Evolutionary conservation across 768 basidiomycete genomes (phyloP).

Genomic region (Mycena floridula): DNA sequence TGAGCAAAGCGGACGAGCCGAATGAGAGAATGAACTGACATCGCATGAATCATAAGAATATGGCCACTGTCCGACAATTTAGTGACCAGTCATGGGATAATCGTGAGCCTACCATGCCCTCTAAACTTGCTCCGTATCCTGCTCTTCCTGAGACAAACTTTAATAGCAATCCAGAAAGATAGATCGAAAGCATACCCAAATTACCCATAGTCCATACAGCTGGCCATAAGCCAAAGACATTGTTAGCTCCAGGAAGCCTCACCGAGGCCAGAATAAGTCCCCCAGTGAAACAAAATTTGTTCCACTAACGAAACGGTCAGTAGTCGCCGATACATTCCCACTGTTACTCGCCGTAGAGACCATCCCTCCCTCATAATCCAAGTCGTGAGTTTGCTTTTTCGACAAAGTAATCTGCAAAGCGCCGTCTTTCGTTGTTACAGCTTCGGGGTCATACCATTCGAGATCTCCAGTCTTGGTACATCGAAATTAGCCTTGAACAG

Average conservation of each 20-base stretch:
- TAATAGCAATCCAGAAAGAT: not conserved
- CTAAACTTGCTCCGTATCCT: conserved; percentile 49
- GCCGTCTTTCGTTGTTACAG: conserved; percentile 63
- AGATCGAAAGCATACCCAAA: conserved; percentile 10
- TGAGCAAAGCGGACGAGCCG: no score
- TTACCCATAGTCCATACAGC: conserved; percentile 39
- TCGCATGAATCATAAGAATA: conserved; percentile 47
- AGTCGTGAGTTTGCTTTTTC: conserved; percentile 53
- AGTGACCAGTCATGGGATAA: conserved; percentile 13
- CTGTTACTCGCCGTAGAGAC: conserved; percentile 6
- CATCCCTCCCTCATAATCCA: conserved; percentile 48
- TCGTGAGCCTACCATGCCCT: conserved; percentile 41
- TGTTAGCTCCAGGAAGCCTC: conserved; percentile 59
- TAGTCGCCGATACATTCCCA: not conserved
- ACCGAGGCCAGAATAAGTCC: conserved; percentile 63
- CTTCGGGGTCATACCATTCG: conserved; percentile 75
- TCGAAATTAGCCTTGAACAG: not conserved
- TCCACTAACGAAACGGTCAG: conserved; percentile 35
- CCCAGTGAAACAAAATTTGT: conserved; percentile 79
- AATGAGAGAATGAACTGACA: no score
- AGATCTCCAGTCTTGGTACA: conserved; percentile 46
- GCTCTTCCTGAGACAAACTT: conserved; percentile 22
- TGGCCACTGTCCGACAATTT: conserved; percentile 26
- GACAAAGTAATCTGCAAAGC: conserved; percentile 69
- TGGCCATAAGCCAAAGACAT: conserved; percentile 71